phyloP scores from a whole-genome alignment of 2,329 filamentous ascomycete species.

The Madurella mycetomatis region DNA sequence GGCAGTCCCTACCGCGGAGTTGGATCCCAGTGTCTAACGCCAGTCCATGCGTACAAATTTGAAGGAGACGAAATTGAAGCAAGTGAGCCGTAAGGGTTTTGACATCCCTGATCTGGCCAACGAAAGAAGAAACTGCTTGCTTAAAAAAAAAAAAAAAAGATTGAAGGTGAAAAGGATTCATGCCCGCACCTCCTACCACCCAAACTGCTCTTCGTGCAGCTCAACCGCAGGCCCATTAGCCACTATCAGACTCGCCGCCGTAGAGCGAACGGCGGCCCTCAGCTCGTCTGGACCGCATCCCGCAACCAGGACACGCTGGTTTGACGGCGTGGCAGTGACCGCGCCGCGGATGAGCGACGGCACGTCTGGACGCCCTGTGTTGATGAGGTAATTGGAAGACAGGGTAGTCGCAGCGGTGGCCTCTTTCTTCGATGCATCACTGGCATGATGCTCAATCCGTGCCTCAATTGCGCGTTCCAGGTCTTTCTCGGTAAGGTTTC shows the following conservation, averaged over 20 bases:
- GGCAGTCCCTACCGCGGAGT: too few relatives aligned
- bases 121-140: too few relatives aligned
- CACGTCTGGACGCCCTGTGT: conserved; percentile 40
- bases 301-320: conserved; percentile 41
- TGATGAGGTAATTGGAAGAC: conserved; percentile 27
- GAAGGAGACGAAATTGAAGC: too few relatives aligned
- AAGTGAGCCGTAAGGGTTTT: too few relatives aligned
- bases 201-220: conserved; percentile 48
- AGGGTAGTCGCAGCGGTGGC: not conserved
- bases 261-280: conserved; percentile 41
- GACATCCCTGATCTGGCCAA: too few relatives aligned
- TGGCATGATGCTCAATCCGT: conserved; percentile 14
- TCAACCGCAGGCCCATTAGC: conserved; percentile 45
- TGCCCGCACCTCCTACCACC: conserved; percentile 32
- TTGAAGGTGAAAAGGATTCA: too few relatives aligned
- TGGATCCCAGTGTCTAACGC: too few relatives aligned
- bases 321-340: conserved; percentile 30
- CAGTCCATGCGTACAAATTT: too few relatives aligned
- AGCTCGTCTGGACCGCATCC: conserved; percentile 46
- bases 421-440: conserved; percentile 1
- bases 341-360: conserved; percentile 36
- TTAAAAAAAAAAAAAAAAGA: too few relatives aligned
- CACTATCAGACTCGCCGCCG: conserved; percentile 41
- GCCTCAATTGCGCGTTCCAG: conserved; percentile 16
- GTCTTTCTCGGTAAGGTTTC: not conserved